Conservation (phyloP, 2,329 filamentous ascomycete genomes). For the Chrysoporthe austroafricana region DNA sequence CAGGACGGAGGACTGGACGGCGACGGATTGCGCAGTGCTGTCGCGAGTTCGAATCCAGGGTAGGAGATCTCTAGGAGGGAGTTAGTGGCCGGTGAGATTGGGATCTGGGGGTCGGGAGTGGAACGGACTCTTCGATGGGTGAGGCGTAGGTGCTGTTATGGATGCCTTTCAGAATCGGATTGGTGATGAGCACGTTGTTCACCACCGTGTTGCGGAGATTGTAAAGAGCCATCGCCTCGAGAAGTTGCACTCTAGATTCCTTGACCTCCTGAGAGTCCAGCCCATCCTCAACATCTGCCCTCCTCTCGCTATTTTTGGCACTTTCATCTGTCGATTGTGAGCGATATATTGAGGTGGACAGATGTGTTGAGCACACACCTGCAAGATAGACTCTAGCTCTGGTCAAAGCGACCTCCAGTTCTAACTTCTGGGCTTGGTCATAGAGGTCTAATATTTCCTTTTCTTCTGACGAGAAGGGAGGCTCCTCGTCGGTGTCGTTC, state of each 20-base stretch:
- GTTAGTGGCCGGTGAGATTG: background rate
- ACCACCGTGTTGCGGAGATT: slow-evolving; percentile 70
- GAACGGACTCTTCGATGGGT: slow-evolving; percentile 67
- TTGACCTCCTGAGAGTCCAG: slow-evolving; percentile 50
- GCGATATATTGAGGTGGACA: background rate
- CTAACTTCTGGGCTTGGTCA: slow-evolving; percentile 71
- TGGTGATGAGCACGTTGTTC: slow-evolving; percentile 70
- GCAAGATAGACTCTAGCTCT: slow-evolving; percentile 40
- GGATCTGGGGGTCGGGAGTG: background rate
- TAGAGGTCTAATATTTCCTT: slow-evolving; percentile 69
- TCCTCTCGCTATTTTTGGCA: background rate
- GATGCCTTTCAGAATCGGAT: slow-evolving; percentile 77
- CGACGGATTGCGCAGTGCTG: slow-evolving; percentile 64
- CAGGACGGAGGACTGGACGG: slow-evolving; percentile 60
- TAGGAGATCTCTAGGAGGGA: slow-evolving; percentile 62
- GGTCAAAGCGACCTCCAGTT: slow-evolving; percentile 72
- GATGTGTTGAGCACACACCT: slow-evolving; percentile 1
- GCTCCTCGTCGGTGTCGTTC: background rate
- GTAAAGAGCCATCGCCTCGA: slow-evolving; percentile 73
- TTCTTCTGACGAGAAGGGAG: slow-evolving; percentile 67
- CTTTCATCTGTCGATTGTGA: slow-evolving; percentile 21
- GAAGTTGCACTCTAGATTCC: slow-evolving; percentile 65
- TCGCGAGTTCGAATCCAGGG: slow-evolving; percentile 71
- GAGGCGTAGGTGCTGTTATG: slow-evolving; percentile 68
- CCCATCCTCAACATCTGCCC: background rate